Conservation (phyloP, 148 eudicot genomes). For the Diospyros kaki region DNA sequence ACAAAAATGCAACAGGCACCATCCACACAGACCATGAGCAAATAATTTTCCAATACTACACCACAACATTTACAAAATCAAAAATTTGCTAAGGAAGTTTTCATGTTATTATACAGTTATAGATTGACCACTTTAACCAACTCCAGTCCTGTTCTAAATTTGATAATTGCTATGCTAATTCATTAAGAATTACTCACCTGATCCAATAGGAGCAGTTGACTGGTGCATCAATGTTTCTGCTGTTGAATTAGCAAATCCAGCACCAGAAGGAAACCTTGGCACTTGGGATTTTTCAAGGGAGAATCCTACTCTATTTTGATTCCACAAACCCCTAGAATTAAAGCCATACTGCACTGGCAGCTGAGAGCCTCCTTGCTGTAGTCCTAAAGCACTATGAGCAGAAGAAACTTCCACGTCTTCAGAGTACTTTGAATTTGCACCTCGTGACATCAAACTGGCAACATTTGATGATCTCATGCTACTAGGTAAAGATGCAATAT, state of each 20-base stretch:
- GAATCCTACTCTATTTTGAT: slow-evolving; percentile 14
- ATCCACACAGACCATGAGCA: neutral
- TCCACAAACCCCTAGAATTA: slow-evolving; percentile 23
- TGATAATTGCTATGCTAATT: neutral
- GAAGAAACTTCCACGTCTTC: slow-evolving; percentile 27
- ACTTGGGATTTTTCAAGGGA: slow-evolving; percentile 19
- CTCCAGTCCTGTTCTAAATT: neutral
- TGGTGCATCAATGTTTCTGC: slow-evolving; percentile 18
- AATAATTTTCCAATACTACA: neutral
- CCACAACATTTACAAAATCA: neutral
- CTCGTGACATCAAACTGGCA: slow-evolving; percentile 9
- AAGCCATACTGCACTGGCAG: slow-evolving; percentile 6
- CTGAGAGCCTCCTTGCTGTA: slow-evolving; percentile 20
- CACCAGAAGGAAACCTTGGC: slow-evolving; percentile 16
- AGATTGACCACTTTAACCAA: slow-evolving; percentile 1
- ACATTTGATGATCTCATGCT: slow-evolving; percentile 15
- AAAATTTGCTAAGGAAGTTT: neutral
- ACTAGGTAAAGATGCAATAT: slow-evolving; percentile 6
- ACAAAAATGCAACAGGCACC: neutral
- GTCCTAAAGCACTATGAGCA: slow-evolving; percentile 17
- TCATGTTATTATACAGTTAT: neutral
- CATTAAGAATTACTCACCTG: slow-evolving; percentile 7
- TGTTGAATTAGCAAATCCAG: slow-evolving; percentile 10
- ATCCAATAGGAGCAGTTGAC: slow-evolving; percentile 16
- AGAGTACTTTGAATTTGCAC: slow-evolving; percentile 5